Base-by-base conservation (phyloP, 495 filamentous ascomycete species). In the Neurospora discreta region DNA sequence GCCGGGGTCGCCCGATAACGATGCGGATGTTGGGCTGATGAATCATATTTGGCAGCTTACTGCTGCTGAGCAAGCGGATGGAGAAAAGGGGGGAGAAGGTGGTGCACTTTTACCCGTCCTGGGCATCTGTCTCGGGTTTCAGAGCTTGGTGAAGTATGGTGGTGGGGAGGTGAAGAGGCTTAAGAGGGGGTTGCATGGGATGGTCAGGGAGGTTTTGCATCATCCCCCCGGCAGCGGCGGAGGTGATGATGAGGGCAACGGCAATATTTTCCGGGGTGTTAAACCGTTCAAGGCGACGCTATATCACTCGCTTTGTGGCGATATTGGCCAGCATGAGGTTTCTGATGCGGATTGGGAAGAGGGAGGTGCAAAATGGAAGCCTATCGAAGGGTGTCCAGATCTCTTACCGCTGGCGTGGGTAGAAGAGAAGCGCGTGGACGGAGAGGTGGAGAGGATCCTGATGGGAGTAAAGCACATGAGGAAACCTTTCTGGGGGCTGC, bases 41-140 rank as follows among this genome's bases (percentile, higher is more conserved):
- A 81, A 78, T n/a, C 81, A 89, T 68, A 83, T 97, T 39, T 98
- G 94, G 95, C 81, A 81, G 39, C 83, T 97, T 1, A 33, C 23
- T 46, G n/a, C 44, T 52, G 75, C 79, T 4, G 85, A 85, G 8
- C 80, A 82, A 10, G 77, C 90, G 9, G 18, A n/a, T n/a, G 41
- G 16, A 18, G n/a, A 5, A 38, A 38, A 38, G 38, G 38, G 38
- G 38, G 38, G 38, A 38, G 38, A 38, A 38, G 7, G 7, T 15
- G 11, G 46, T 7, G 52, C 26, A 39, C 13, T 90, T 6, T 70
- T 95, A 3, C 94, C 94, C 0, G 89, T 95, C 13, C 83, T 98
- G 36, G 95, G 95, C 1, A 93, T 99, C 44, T 99, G 95, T 76
- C 85, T 98, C 0, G 95, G 95, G 0, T 96, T 97, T 76, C 95